Percentiles rank a stretch among this genome's conserved stretches.
These are phyloP conservation scores for Phlyctochytrium planicorne DNA, from an alignment of 192 early-diverging fungal genomes.

Conservation along the genomic window DNA sequence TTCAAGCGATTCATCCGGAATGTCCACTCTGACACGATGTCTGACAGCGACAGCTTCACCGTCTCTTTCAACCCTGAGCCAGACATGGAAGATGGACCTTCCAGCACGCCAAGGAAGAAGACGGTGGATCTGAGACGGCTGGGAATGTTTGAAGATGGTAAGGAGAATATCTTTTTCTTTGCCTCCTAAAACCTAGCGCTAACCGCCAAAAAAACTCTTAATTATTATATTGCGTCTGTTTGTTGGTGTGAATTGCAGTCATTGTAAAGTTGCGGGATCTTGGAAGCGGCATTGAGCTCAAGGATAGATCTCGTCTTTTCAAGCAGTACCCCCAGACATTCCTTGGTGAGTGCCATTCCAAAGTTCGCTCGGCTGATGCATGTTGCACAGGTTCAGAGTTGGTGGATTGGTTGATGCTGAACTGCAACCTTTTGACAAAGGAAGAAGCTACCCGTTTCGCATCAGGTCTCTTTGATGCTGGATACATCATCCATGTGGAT, in stretches of 20 bases:
- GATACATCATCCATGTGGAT: slow-evolving; percentile 40
- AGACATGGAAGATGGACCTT: neutral
- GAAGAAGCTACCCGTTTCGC: slow-evolving; percentile 31
- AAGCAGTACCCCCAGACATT: slow-evolving; percentile 34
- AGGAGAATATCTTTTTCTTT: too few relatives aligned
- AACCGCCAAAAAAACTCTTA: neutral
- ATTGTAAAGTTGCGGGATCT: slow-evolving; percentile 31
- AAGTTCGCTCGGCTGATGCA: neutral
- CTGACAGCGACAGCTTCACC: too few relatives aligned
- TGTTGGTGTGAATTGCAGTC: too few relatives aligned
- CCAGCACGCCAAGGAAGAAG: too few relatives aligned
- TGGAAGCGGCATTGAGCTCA: slow-evolving; percentile 29
- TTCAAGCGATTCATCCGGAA: too few relatives aligned
- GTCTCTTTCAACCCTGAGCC: neutral
- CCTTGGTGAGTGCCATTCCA: slow-evolving; percentile 18
- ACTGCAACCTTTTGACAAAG: slow-evolving; percentile 32
- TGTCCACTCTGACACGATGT: too few relatives aligned
- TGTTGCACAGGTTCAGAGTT: slow-evolving; percentile 23
- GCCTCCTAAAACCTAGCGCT: too few relatives aligned
- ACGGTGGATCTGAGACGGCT: neutral
- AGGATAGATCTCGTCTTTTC: slow-evolving; percentile 37
- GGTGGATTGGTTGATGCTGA: slow-evolving; percentile 34
- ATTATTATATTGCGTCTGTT: too few relatives aligned
- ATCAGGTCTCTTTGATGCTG: slow-evolving; percentile 26
- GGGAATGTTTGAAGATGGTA: neutral